phyloP scores from a whole-genome alignment of 2,329 filamentous ascomycete species.

The Annulohypoxylon truncatum region DNA sequence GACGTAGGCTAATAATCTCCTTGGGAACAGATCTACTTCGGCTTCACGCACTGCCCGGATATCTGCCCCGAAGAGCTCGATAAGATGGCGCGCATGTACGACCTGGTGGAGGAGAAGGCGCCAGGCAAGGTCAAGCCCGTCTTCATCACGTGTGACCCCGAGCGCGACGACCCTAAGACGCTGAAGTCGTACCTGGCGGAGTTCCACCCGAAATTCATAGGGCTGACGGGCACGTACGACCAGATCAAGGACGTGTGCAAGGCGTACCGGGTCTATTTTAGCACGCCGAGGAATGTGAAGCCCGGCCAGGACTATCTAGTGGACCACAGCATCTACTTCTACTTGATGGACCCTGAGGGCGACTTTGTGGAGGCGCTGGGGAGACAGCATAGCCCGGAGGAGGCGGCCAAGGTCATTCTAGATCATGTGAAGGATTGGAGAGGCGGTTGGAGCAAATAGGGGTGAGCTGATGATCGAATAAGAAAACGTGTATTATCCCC shows the following conservation, averaged over 20 bases:
- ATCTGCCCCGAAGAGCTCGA: conserved; percentile 99
- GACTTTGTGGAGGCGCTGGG: conserved; percentile 98
- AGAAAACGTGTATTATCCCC: conserved; percentile 13
- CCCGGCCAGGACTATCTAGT: conserved; percentile 97
- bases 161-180: conserved; percentile 86
- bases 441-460: conserved; percentile 28
- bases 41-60: conserved; percentile 97
- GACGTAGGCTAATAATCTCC: not conserved
- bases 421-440: conserved; percentile 81
- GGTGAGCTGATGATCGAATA: not conserved
- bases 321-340: conserved; percentile 99
- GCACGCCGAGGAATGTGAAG: conserved; percentile 87
- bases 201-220: conserved; percentile 88
- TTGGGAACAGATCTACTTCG: conserved; percentile 85
- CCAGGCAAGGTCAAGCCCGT: conserved; percentile 75
- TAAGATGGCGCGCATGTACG: conserved; percentile 98
- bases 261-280: conserved; percentile 96
- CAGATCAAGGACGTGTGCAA: conserved; percentile 96
- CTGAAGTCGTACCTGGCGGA: conserved; percentile 87
- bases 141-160: conserved; percentile 96
- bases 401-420: conserved; percentile 84
- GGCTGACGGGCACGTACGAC: conserved; percentile 92
- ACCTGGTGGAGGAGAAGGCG: conserved; percentile 69
- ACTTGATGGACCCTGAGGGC: conserved; percentile 97
- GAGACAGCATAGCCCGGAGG: conserved; percentile 89